Percentiles rank a stretch among this genome's conserved stretches.
Evolutionary conservation across 371 early-diverging fungal genomes (phyloP).

Genomic region (Conidiobolus incongruus): DNA sequence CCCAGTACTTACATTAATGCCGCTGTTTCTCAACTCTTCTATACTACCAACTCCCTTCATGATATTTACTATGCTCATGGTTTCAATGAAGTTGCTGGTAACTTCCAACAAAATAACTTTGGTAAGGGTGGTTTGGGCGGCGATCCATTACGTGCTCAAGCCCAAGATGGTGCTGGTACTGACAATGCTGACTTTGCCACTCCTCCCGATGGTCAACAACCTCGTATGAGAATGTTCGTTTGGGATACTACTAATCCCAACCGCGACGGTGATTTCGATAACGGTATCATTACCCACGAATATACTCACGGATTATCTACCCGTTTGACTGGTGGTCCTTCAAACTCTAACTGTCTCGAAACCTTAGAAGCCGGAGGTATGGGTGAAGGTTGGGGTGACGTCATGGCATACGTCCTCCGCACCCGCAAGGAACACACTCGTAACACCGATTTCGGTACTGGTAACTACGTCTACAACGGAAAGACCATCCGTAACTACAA

Average conservation of each 20-base stretch:
- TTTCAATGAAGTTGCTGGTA: slow-evolving; percentile 8
- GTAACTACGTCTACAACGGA: too few relatives aligned
- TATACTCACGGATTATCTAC: slow-evolving; percentile 23
- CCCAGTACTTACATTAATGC: slow-evolving; percentile 51
- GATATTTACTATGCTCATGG: slow-evolving; percentile 8
- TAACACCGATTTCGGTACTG: too few relatives aligned
- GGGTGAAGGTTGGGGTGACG: slow-evolving; percentile 83
- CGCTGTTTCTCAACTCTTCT: slow-evolving; percentile 27
- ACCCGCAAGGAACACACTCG: slow-evolving; percentile 29
- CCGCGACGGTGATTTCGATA: too few relatives aligned
- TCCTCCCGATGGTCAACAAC: too few relatives aligned
- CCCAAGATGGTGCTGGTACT: too few relatives aligned
- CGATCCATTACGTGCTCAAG: too few relatives aligned
- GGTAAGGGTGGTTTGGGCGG: too few relatives aligned
- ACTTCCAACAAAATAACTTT: too few relatives aligned
- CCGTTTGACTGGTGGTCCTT: slow-evolving; percentile 29
- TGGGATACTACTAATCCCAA: too few relatives aligned
- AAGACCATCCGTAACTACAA: slow-evolving; percentile 70
- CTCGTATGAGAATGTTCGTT: too few relatives aligned
- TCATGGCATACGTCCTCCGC: slow-evolving; percentile 58
- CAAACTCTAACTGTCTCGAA: slow-evolving; percentile 11
- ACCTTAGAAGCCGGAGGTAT: slow-evolving; percentile 11
- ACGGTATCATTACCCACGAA: slow-evolving; percentile 30
- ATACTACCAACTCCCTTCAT: slow-evolving; percentile 8
- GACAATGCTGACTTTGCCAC: too few relatives aligned